These are phyloP conservation scores for Plasmodium gonderi DNA, from an alignment of 169 alveolate genomes.

Conservation along the genomic window DNA sequence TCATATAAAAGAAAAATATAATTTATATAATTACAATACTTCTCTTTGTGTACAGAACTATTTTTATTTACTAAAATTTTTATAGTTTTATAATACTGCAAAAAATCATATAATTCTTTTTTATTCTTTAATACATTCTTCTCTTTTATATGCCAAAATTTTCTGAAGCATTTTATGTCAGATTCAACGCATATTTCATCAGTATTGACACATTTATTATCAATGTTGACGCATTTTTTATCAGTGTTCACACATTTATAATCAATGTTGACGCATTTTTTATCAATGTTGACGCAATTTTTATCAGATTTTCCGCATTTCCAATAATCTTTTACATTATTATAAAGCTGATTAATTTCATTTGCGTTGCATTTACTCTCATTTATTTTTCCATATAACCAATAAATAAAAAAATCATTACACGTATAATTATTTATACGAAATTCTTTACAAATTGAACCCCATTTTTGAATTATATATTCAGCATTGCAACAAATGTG, in stretches of 20 bases:
- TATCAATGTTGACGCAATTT: background rate
- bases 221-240: too few species aligned
- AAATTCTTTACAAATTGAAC: background rate
- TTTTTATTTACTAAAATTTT: background rate
- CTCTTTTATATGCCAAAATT: background rate
- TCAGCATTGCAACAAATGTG: background rate
- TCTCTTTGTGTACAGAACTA: background rate
- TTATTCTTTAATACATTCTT: background rate
- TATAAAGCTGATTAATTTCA: background rate
- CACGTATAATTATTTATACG: background rate
- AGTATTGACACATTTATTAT: too few species aligned
- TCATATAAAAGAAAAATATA: background rate
- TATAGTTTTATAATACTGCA: background rate
- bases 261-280: too few species aligned
- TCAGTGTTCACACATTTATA: too few species aligned
- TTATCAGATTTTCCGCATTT: background rate
- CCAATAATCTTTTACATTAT: background rate
- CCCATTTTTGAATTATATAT: background rate
- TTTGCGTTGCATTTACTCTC: background rate
- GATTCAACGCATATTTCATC: background rate
- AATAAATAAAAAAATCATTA: background rate
- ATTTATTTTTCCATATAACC: background rate
- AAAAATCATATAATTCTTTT: background rate
- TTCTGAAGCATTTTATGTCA: background rate
- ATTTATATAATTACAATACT: background rate